These are phyloP conservation scores for Scortechinia acanthostroma DNA, from an alignment of 2,329 filamentous ascomycete species.

Conservation along the genomic window DNA sequence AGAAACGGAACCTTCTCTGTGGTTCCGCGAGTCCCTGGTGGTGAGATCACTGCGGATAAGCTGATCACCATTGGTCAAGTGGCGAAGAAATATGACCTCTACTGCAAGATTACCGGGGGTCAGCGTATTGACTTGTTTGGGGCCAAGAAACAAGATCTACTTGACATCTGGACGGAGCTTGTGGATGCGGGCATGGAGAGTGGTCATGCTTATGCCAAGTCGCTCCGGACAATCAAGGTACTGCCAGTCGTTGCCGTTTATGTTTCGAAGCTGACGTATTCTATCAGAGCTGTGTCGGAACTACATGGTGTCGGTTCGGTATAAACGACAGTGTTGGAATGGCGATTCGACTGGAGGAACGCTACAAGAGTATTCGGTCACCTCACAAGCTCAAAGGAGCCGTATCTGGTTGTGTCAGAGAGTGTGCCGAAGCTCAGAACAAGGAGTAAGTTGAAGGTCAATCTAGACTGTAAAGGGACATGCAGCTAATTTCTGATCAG, in stretches of 20 bases:
- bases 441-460: constrained; percentile 61
- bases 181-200: constrained; percentile 83
- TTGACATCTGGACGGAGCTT: constrained; percentile 74
- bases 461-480: neutral
- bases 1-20: constrained; percentile 87
- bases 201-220: constrained; percentile 86
- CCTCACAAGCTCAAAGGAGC: constrained; percentile 90
- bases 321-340: constrained; percentile 86
- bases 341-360: constrained; percentile 79
- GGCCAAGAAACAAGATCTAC: constrained; percentile 77
- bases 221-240: constrained; percentile 74
- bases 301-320: constrained; percentile 84
- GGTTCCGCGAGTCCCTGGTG: constrained; percentile 73
- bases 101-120: constrained; percentile 87
- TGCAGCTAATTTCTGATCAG: constrained; percentile 22
- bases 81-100: constrained; percentile 75
- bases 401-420: constrained; percentile 83
- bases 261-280: no score
- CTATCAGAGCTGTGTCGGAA: constrained; percentile 77
- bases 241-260: no score
- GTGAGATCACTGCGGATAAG: constrained; percentile 82
- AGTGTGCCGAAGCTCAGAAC: constrained; percentile 86
- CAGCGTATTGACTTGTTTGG: constrained; percentile 92
- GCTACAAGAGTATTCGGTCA: constrained; percentile 83
- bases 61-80: constrained; percentile 78